A percentile compares a stretch with the other conserved stretches of the same genome.
Conservation (phyloP, 2,329 filamentous ascomycete species). For the Penicillium sp. region DNA sequence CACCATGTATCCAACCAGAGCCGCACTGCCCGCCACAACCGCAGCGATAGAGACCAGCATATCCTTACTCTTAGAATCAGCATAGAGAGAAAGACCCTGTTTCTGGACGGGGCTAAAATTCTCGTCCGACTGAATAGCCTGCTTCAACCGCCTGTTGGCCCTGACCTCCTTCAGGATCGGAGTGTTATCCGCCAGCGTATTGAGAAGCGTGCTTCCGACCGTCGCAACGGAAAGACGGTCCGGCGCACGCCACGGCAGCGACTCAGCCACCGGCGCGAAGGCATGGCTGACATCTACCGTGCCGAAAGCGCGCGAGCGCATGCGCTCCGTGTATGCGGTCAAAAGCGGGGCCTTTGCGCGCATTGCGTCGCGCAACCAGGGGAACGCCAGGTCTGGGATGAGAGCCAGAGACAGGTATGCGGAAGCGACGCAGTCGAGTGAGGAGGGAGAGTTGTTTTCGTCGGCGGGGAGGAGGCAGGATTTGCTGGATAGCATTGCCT, state of each 20-base stretch:
- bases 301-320: conserved; percentile 44
- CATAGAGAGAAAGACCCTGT: conserved; percentile 26
- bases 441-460: conserved; percentile 53
- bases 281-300: conserved; percentile 23
- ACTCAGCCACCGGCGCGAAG: conserved; percentile 12
- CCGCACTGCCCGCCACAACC: conserved; percentile 36
- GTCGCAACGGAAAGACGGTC: conserved; percentile 34
- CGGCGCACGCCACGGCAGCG: conserved; percentile 40
- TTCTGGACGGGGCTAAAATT: conserved; percentile 29
- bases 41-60: conserved; percentile 39
- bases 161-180: conserved; percentile 41
- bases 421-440: conserved; percentile 76
- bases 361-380: conserved; percentile 64
- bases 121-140: conserved; percentile 29
- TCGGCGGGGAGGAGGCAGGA: conserved; percentile 55
- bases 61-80: conserved; percentile 33
- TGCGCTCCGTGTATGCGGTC: conserved; percentile 47
- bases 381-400: conserved; percentile 60
- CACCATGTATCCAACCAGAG: conserved; percentile 41
- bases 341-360: conserved; percentile 51
- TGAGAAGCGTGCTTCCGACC: conserved; percentile 38
- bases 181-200: conserved; percentile 38
- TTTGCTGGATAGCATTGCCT: conserved; percentile 60
- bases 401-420: conserved; percentile 79
- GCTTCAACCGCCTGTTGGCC: conserved; percentile 39